Evolutionary conservation across 768 basidiomycete species (phyloP), one percentile per base, ranked within the genome.

Genomic region (Holtermannia corniformis): DNA sequence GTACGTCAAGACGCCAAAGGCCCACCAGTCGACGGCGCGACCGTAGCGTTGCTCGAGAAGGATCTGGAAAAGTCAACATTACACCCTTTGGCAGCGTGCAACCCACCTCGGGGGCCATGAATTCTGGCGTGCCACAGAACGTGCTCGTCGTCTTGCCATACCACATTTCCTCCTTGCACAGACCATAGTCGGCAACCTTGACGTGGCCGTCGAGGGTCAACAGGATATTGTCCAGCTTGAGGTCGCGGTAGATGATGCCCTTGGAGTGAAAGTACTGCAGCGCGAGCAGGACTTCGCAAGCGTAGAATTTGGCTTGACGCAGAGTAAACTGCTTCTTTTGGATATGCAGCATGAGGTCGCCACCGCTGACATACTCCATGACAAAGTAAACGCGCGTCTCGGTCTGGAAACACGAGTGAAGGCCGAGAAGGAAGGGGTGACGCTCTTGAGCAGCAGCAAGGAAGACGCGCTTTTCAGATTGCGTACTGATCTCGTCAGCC

Each of bases 81-180:
- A 42, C 41, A 45, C 16, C 20, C 14, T 41, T 50, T 23, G n/a
- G 47, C 14, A n/a, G 20, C 5, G 21, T 12, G 45, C 12, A 22
- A 58, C 78, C 40, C 55, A 92, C 93, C 80, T 99, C 95, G 2
- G 95, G 95, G 20, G 95, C 95, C 95, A 99, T 97, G 74, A 97
- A 97, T 72, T 99, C 95, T 0, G 95, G 95, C 16, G 95, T 99
- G 49, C 95, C 95, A 75, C 95, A 99, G 75, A 99, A 99, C 2
- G 95, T 99, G 72, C 88, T 90, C 2, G 95, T 99, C 20, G 92
- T 96, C 64, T 84, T 82, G 14, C 91, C 91, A 60, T 79, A 82
- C 87, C 88, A 92, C 93, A 99, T 97, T 19, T 97, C 89, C 69
- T 97, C 95, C 72, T 99, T 99, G 75, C 95, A 99, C 43, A 99